phyloP scores from a whole-genome alignment of 371 early-diverging fungal genomes.

The Gilbertella persicaria region DNA sequence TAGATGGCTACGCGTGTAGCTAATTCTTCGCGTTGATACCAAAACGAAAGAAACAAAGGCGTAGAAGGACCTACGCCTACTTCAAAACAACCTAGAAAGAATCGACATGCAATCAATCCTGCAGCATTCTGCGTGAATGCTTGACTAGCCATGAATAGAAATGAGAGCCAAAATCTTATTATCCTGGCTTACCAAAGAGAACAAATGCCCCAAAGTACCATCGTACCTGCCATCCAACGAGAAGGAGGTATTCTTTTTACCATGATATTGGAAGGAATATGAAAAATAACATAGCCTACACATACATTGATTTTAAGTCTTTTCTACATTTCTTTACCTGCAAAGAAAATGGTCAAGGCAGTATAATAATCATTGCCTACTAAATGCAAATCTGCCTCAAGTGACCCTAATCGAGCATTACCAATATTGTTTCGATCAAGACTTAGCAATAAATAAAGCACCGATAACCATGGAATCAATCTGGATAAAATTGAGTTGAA shows the following conservation, averaged over 20 bases:
- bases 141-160: constrained; percentile 42
- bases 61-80: constrained; percentile 42
- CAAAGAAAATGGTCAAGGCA: constrained; percentile 44
- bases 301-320: not conserved
- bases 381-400: constrained; percentile 40
- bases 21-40: constrained; percentile 45
- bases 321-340: constrained; percentile 20
- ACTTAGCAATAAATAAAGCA: constrained; percentile 40
- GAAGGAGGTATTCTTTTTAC: constrained; percentile 38
- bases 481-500: constrained; percentile 6
- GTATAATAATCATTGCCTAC: constrained; percentile 45
- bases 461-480: constrained; percentile 41
- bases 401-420: constrained; percentile 41
- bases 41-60: constrained; percentile 41
- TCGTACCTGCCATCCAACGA: constrained; percentile 40
- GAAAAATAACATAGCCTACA: constrained; percentile 34
- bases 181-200: constrained; percentile 33
- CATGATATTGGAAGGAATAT: constrained; percentile 43
- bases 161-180: too few relatives aligned
- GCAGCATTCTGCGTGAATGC: constrained; percentile 49
- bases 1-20: constrained; percentile 43
- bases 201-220: constrained; percentile 46
- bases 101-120: constrained; percentile 56
- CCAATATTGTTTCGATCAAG: constrained; percentile 51
- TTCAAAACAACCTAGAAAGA: constrained; percentile 61